Conservation (phyloP, 805 yeast genomes). For the Myxozyma sirexii region DNA sequence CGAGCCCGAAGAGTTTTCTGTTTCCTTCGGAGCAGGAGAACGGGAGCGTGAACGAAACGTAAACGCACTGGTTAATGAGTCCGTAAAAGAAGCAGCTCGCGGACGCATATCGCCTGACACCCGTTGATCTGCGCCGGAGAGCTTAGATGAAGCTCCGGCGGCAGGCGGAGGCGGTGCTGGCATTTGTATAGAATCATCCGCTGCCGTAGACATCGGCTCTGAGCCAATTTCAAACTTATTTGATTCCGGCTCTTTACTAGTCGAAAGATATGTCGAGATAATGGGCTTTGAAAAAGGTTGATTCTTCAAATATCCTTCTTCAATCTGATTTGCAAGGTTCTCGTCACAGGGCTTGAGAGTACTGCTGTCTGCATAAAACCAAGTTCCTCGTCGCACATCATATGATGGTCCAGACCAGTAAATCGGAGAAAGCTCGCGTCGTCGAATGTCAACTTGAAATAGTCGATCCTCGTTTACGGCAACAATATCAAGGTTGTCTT, state of each 20-base stretch:
- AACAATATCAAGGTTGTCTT: slow-evolving; percentile 40
- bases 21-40: slow-evolving; percentile 9
- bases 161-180: background rate
- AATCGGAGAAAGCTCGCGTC: slow-evolving; percentile 62
- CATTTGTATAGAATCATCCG: background rate
- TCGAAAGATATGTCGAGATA: background rate
- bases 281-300: slow-evolving; percentile 43
- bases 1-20: background rate
- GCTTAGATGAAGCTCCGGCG: background rate
- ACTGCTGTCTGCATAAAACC: slow-evolving; percentile 62
- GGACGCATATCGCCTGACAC: background rate
- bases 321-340: slow-evolving; percentile 59
- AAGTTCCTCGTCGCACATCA: slow-evolving; percentile 79
- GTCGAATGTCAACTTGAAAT: slow-evolving; percentile 66
- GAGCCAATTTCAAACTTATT: background rate
- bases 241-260: background rate
- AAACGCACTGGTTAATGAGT: slow-evolving; percentile 26
- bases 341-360: slow-evolving; percentile 53
- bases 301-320: slow-evolving; percentile 52
- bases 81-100: slow-evolving; percentile 28
- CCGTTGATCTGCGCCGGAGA: background rate
- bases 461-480: slow-evolving; percentile 81
- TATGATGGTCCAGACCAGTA: slow-evolving; percentile 90
- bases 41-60: slow-evolving; percentile 21
- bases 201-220: background rate